These are phyloP conservation scores for Astragalus glycyphyllos DNA, from an alignment of 306 rosid genomes.

Conservation along the genomic window DNA sequence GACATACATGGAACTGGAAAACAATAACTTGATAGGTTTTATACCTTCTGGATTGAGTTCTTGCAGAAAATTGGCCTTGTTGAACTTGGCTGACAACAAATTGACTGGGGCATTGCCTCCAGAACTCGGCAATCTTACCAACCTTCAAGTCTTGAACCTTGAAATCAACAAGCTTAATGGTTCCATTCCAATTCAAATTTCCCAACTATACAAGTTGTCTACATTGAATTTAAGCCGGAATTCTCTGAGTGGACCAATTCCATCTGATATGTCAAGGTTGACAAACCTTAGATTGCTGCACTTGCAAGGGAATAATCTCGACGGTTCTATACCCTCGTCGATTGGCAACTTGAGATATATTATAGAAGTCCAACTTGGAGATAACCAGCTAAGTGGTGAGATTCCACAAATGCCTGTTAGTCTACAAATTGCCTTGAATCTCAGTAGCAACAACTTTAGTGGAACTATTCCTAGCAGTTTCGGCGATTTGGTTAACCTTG, in stretches of 20 bases:
- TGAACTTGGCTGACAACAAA: constrained; percentile 67
- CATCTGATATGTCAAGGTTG: constrained; percentile 50
- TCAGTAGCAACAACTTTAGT: constrained; percentile 67
- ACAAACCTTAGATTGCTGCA: constrained; percentile 45
- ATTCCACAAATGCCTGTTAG: constrained; percentile 66
- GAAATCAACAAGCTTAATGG: constrained; percentile 63
- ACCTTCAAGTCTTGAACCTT: constrained; percentile 70
- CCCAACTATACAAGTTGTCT: constrained; percentile 42
- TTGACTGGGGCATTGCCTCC: constrained; percentile 61
- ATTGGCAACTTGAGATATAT: constrained; percentile 41
- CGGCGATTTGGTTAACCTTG: constrained; percentile 36
- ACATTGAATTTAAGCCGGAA: constrained; percentile 70
- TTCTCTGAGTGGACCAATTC: constrained; percentile 70
- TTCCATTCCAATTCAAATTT: constrained; percentile 57
- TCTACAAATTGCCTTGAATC: constrained; percentile 75
- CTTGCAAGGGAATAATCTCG: constrained; percentile 63
- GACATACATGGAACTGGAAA: constrained; percentile 73
- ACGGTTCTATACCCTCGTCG: constrained; percentile 58
- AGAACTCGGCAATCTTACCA: constrained; percentile 54
- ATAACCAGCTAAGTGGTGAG: constrained; percentile 56
- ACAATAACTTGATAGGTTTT: constrained; percentile 52
- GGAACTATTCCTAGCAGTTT: constrained; percentile 62
- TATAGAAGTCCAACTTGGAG: constrained; percentile 76
- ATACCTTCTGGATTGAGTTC: constrained; percentile 60
- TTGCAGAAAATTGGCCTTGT: constrained; percentile 59